Conservation (phyloP, 169 alveolate genomes). For the Cytauxzoon felis region DNA sequence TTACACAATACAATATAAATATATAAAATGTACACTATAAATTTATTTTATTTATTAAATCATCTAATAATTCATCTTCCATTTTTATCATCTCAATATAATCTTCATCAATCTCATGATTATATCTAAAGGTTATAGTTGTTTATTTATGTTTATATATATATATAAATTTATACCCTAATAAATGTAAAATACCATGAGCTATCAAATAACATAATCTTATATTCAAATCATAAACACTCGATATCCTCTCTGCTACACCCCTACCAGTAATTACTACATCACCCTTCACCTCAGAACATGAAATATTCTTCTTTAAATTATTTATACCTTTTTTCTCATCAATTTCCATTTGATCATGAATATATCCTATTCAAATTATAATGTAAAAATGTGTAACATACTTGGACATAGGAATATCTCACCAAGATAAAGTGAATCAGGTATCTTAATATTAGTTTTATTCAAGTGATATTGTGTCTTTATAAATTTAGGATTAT, state of each 20-base stretch:
- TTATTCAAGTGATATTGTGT: slow-evolving; percentile 43
- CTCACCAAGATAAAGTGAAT: slow-evolving; percentile 53
- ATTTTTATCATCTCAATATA: slow-evolving; percentile 34
- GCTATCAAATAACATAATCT: slow-evolving; percentile 55
- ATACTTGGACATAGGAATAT: slow-evolving; percentile 51
- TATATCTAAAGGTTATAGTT: slow-evolving; percentile 17
- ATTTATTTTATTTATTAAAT: slow-evolving; percentile 1
- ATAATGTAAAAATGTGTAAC: not conserved
- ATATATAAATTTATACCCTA: slow-evolving; percentile 33
- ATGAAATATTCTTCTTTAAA: not conserved
- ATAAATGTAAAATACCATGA: slow-evolving; percentile 56
- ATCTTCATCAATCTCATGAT: slow-evolving; percentile 37
- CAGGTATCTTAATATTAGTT: slow-evolving; percentile 31
- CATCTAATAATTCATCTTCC: slow-evolving; percentile 52
- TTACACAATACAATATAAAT: not conserved
- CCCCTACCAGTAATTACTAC: slow-evolving; percentile 24
- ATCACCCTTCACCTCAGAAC: not conserved
- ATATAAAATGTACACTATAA: not conserved
- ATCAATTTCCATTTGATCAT: not conserved
- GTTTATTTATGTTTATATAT: not conserved
- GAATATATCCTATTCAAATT: not conserved
- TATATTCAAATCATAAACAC: slow-evolving; percentile 20
- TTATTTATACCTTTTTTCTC: not conserved
- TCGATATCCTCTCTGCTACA: slow-evolving; percentile 36
- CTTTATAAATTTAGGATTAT: not conserved